Percentiles rank a stretch among this genome's conserved stretches.
phyloP scores from a whole-genome alignment of 1,139 yeast species.

The Sugiyamaella xylanicola region DNA sequence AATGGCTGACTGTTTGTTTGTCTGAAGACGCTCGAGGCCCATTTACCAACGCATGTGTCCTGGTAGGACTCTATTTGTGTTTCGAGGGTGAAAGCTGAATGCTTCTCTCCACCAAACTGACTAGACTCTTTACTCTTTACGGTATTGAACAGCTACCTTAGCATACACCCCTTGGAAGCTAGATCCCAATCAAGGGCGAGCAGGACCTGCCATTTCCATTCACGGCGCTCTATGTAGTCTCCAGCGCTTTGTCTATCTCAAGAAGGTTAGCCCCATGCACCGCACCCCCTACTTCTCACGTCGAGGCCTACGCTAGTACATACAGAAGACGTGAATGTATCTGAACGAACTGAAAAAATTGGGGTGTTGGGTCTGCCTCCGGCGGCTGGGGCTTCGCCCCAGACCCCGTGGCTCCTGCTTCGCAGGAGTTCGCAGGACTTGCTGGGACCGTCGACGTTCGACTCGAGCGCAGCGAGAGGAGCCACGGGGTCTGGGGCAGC shows the following conservation, averaged over 20 bases:
- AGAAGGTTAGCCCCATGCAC: neutral
- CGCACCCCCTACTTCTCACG: no score
- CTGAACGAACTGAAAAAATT: no score
- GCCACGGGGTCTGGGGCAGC: neutral
- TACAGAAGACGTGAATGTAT: no score
- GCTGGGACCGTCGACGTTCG: neutral
- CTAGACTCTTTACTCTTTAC: no score
- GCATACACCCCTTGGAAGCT: neutral
- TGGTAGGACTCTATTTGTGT: conserved; percentile 93
- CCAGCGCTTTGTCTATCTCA: neutral
- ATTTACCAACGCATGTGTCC: conserved; percentile 79
- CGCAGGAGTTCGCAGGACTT: no score
- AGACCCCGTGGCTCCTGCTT: neutral
- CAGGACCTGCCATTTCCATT: neutral
- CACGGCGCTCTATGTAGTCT: neutral
- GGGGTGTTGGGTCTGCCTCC: no score
- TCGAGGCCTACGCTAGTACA: no score
- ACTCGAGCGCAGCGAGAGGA: conserved; percentile 2
- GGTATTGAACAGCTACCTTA: neutral
- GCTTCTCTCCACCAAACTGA: no score
- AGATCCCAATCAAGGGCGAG: neutral
- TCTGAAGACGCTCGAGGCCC: conserved; percentile 70
- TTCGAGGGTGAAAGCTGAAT: conserved; percentile 75
- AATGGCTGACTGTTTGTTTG: conserved; percentile 87
- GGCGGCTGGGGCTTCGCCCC: neutral